Evolutionary conservation across 2,329 filamentous ascomycete species (phyloP), one percentile per base, ranked within the genome.

Genomic region (Macroventuria anomochaeta): DNA sequence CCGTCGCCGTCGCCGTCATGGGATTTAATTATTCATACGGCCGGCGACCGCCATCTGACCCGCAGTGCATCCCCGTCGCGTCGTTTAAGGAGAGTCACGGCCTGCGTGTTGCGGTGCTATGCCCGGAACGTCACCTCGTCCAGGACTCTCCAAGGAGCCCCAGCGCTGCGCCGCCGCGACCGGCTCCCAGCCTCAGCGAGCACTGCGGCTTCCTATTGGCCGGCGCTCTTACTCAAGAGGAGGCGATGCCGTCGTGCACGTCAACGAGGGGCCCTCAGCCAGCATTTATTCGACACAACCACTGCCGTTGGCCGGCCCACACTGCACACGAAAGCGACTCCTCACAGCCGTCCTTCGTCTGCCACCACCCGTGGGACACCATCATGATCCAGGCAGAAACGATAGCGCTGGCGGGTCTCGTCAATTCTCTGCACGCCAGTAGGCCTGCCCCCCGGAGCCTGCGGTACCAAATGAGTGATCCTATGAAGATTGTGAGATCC

Each of bases 361-460:
- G 43, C 51, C 42, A 46, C 42, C 37, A 46, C 23, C 44, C 51
- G 34, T 54, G 51, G 51, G 39, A 54, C 51, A 46, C 44, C 39
- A 41, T 53, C 62, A 57, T 57, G 50, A 53, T 52, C 51, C 57
- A 57, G 44, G 49, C 61, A 61, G 63, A 59, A 61, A 52, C 60
- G 46, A 59, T 61, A 58, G 62, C 53, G 63, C 58, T 64, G 63
- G 55, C 59, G 42, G 55, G 51, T 57, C 60, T 63, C 58, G 44
- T 60, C 56, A 53, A 58, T 49, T 47, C 52, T 50, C 55, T 64
- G 59, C 57, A 58, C 40, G 28, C 53, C 55, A 42, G 53, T 57
- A 39, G 37, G 37, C 44, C 40, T 39, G 38, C 34, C 41, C 46
- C 48, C 54, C 44, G 50, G 42, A 41, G 39, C 43, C 46, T 46